Base-by-base conservation (phyloP, 75 land plant species). In the Pinus albicaulis region DNA sequence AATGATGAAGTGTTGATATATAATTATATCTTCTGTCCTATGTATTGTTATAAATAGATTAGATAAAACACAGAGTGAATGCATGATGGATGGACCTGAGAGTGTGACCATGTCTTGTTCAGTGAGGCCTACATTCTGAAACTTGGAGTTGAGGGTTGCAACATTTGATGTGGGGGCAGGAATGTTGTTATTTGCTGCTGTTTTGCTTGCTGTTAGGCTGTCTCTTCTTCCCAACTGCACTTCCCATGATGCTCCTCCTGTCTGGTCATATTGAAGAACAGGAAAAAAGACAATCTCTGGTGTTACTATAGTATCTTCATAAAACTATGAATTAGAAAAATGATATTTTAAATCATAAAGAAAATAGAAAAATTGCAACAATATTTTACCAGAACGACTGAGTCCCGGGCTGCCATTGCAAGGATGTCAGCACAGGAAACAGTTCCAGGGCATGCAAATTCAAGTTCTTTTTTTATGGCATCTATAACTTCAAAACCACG, bases 21-120 rank as follows among this genome's bases (percentile, higher is more conserved):
- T 58, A 17, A 17, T 58, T 19, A 3, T n/a, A 19, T 58, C 1
- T 31, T 31, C 31, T 31, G 31, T 31, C 31, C 31, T 31, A 31
- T 31, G 1, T 31, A 31, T 31, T 31, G 31, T 31, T 31, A 31
- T 31, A 31, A 31, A 31, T 58, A 58, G 3, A 19, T n/a, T n/a
- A 58, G 3, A 59, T 59, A 59, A n/a, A 22, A 38, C 3, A 10
- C 8, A 69, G 11, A 71, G 44, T 44, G 20, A 7, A 17, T 68
- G 20, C 1, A 3, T 59, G 13, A 36, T 38, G 59, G 22, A 48
- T 31, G 1, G 81, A 92, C 98, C 98, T 38, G 93, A 93, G 76
- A 95, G 92, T 17, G 87, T 90, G 2, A 95, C 89, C 94, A 95
- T 84, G 65, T 95, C 98, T 15, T 73, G 34, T 25, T 62, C 63